phyloP scores from a whole-genome alignment of 2,329 filamentous ascomycete genomes.

The Botrytis elliptica region DNA sequence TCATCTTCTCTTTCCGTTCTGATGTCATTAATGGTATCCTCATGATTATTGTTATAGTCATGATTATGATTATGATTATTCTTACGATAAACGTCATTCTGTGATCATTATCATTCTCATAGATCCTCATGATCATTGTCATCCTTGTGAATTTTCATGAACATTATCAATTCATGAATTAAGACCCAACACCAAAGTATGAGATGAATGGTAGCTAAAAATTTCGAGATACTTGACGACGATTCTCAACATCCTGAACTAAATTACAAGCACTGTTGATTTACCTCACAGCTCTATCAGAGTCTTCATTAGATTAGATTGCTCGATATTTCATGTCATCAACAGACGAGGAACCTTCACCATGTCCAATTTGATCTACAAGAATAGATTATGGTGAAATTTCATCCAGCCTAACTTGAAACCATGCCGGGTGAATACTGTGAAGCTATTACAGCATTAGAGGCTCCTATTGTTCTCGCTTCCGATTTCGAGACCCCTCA shows the following conservation, averaged over 20 bases:
- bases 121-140: too few relatives aligned
- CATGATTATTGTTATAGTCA: not conserved
- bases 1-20: not conserved
- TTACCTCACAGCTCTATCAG: not conserved
- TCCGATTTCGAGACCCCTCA: too few relatives aligned
- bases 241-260: not conserved
- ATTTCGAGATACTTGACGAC: fast-evolving
- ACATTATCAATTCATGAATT: not conserved
- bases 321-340: not conserved
- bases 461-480: too few relatives aligned
- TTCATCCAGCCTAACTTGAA: too few relatives aligned
- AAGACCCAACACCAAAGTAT: not conserved
- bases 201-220: not conserved
- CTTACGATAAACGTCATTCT: too few relatives aligned
- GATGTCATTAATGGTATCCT: not conserved
- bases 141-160: not conserved
- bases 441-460: too few relatives aligned
- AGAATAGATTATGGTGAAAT: not conserved
- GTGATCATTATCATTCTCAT: too few relatives aligned
- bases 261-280: not conserved
- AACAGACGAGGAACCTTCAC: not conserved
- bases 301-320: not conserved
- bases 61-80: not conserved
- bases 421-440: too few relatives aligned
- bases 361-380: not conserved